Conservation (phyloP, 1,284 basidiomycete species). For the Apiotrichum siamense region DNA sequence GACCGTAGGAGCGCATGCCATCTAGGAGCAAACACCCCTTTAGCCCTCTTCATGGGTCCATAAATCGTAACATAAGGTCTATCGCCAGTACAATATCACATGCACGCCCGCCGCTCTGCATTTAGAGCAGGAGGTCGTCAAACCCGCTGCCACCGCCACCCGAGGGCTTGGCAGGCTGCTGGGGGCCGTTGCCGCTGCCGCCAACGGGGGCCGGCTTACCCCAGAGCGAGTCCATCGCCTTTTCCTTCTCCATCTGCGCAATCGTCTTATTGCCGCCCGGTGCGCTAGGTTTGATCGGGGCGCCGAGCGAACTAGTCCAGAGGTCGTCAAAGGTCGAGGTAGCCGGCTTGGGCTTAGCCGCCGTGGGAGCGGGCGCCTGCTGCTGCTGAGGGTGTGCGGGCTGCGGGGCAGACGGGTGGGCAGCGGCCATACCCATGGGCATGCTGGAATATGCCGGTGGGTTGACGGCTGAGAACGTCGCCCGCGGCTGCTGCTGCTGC, state of each 20-base stretch:
- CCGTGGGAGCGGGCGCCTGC: conserved; percentile 11
- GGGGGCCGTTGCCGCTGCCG: not conserved
- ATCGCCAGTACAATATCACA: not conserved
- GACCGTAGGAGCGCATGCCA: too few relatives aligned
- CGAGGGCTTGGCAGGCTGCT: conserved; percentile 13
- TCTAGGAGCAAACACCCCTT: too few relatives aligned
- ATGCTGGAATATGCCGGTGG: conserved; percentile 11
- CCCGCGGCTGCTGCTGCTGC: conserved; percentile 24
- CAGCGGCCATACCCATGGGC: conserved; percentile 4
- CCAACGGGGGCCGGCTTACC: conserved; percentile 24
- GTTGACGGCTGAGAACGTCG: conserved; percentile 7
- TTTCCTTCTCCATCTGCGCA: conserved; percentile 79
- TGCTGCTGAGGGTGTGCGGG: conserved; percentile 7
- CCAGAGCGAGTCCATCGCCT: conserved; percentile 72
- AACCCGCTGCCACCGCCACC: conserved; percentile 12
- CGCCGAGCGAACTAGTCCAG: conserved; percentile 70
- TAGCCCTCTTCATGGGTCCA: too few relatives aligned
- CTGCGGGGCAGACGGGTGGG: not conserved
- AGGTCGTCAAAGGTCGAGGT: conserved; percentile 69
- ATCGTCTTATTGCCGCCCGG: conserved; percentile 59
- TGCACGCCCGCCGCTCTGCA: not conserved
- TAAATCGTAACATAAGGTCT: not conserved
- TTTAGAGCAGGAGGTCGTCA: conserved; percentile 28
- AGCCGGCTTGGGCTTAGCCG: conserved; percentile 5
- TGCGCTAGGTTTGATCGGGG: conserved; percentile 26